A percentile compares a stretch with the other conserved stretches of the same genome.
Conservation (phyloP, 441 rosid genomes). For the Brassica hybrid region DNA sequence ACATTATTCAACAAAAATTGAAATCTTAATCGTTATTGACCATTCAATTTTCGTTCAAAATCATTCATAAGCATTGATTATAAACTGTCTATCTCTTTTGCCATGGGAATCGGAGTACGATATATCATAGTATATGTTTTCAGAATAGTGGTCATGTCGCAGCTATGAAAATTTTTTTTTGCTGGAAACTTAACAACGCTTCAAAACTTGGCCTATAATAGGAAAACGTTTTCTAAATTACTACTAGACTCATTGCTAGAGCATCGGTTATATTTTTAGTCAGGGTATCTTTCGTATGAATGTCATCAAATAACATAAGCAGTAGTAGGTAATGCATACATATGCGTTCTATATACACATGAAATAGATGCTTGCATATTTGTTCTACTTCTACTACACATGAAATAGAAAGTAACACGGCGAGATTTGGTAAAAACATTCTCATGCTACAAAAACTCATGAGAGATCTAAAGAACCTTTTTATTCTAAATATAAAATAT, state of each 20-base stretch:
- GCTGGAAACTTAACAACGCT: neutral
- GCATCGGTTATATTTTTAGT: slow-evolving; percentile 3
- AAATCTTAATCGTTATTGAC: too few species aligned
- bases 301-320: neutral
- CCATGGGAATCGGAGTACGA: neutral
- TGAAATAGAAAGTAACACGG: slow-evolving; percentile 22
- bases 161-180: neutral
- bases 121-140: neutral
- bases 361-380: neutral
- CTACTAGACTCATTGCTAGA: neutral
- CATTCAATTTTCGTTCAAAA: too few species aligned
- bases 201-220: neutral
- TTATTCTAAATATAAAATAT: slow-evolving; percentile 22
- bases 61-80: neutral
- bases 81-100: neutral
- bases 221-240: neutral
- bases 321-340: too few species aligned
- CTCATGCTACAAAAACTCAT: slow-evolving; percentile 7
- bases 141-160: neutral
- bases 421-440: slow-evolving; percentile 5
- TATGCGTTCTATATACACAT: neutral
- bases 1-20: too few species aligned
- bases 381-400: slow-evolving; percentile 7
- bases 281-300: neutral
- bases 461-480: slow-evolving; percentile 17